Evolutionary conservation across 331 rosid genomes (phyloP).

Genomic region (Spiraea crenata): DNA sequence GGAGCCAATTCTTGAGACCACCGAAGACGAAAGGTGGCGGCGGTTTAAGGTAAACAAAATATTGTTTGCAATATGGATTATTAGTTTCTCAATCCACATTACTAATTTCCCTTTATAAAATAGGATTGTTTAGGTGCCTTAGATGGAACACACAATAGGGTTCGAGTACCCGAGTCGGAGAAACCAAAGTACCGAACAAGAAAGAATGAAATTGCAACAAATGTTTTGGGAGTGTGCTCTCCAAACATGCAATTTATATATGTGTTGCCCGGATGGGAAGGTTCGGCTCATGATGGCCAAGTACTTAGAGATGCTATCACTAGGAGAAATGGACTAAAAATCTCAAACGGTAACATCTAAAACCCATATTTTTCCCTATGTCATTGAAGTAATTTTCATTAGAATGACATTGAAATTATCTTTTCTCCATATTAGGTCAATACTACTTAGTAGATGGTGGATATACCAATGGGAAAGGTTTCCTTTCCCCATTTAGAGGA

Average conservation of each 20-base stretch:
- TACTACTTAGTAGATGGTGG: neutral
- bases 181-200: neutral
- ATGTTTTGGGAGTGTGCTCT: conserved; percentile 9
- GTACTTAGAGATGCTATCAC: too few relatives aligned
- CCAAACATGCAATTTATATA: conserved; percentile 6
- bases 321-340: too few relatives aligned
- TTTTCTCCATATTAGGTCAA: neutral
- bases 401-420: neutral
- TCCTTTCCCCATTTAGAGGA: conserved; percentile 5
- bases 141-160: neutral
- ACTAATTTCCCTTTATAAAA: too few relatives aligned
- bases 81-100: too few relatives aligned
- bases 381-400: too few relatives aligned
- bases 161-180: neutral
- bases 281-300: too few relatives aligned
- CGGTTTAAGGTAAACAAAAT: too few relatives aligned
- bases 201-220: neutral
- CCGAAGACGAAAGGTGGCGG: neutral
- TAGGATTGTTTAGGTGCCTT: neutral
- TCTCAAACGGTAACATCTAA: too few relatives aligned
- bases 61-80: too few relatives aligned
- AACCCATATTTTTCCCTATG: too few relatives aligned
- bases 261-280: neutral
- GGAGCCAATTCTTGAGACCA: neutral
- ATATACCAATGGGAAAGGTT: neutral